Percentiles rank a stretch among this genome's conserved stretches.
phyloP scores from a whole-genome alignment of 2,329 filamentous ascomycete species.

The Pseudocercospora fuligena region DNA sequence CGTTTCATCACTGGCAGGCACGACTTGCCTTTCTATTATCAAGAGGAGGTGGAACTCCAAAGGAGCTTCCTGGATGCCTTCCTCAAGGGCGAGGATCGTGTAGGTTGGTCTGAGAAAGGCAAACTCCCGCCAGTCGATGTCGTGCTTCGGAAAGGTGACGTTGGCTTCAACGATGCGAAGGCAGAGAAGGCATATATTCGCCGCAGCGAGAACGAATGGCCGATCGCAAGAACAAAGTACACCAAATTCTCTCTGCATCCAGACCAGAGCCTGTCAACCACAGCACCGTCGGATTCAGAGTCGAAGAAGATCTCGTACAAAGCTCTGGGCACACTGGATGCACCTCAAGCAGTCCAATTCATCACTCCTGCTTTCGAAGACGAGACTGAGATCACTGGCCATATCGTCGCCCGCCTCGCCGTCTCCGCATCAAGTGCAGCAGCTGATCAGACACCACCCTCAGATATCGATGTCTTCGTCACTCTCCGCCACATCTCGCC shows the following conservation, averaged over 20 bases:
- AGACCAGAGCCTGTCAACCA: slow-evolving; percentile 45
- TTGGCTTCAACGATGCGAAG: slow-evolving; percentile 68
- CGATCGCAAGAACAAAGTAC: slow-evolving; percentile 68
- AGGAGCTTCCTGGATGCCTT: slow-evolving; percentile 72
- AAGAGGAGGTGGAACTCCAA: slow-evolving; percentile 70
- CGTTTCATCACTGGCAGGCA: slow-evolving; percentile 72
- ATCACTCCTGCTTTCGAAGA: slow-evolving; percentile 60
- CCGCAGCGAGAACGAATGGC: slow-evolving; percentile 67
- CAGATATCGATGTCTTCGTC: slow-evolving; percentile 68
- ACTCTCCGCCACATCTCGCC: slow-evolving; percentile 64
- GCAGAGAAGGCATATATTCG: slow-evolving; percentile 62
- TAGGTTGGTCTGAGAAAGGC: slow-evolving; percentile 64
- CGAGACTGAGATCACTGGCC: slow-evolving; percentile 72
- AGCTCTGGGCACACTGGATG: slow-evolving; percentile 62
- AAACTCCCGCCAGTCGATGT: slow-evolving; percentile 65
- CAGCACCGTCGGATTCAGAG: slow-evolving; percentile 1
- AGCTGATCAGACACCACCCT: slow-evolving; percentile 41
- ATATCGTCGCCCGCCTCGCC: slow-evolving; percentile 67
- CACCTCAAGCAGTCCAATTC: slow-evolving; percentile 61
- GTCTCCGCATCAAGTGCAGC: slow-evolving; percentile 52
- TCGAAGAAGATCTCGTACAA: slow-evolving; percentile 54
- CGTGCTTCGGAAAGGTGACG: slow-evolving; percentile 67
- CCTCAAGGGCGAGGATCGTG: slow-evolving; percentile 67
- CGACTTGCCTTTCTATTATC: slow-evolving; percentile 74
- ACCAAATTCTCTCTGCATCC: slow-evolving; percentile 64